Evolutionary conservation across 306 rosid species (phyloP).

Genomic region (Corylus americana): DNA sequence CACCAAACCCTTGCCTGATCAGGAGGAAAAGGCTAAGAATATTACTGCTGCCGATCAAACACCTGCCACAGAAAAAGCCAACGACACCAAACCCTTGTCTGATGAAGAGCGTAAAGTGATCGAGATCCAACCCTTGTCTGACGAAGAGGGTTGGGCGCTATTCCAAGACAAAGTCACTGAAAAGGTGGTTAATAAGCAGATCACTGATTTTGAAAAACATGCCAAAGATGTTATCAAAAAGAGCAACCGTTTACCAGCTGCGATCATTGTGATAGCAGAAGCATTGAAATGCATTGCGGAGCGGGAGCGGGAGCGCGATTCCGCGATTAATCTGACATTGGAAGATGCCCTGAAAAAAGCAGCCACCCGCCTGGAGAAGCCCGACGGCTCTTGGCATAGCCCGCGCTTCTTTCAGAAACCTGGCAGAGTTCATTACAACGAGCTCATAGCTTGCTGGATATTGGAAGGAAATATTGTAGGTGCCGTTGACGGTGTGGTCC

Average conservation of each 20-base stretch:
- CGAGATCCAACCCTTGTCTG: neutral
- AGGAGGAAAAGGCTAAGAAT: too few species aligned
- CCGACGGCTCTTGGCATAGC: constrained; percentile 31
- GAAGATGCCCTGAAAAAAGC: constrained; percentile 23
- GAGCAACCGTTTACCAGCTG: neutral
- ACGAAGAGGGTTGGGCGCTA: neutral
- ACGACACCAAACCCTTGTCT: too few species aligned
- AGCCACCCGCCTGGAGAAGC: neutral
- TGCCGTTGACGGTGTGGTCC: constrained; percentile 6
- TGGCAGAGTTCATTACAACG: constrained; percentile 33
- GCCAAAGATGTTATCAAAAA: neutral
- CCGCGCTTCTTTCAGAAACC: constrained; percentile 13
- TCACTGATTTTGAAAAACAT: neutral
- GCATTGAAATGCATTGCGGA: constrained; percentile 15
- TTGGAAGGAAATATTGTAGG: constrained; percentile 34
- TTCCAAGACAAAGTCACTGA: neutral
- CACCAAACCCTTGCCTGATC: too few species aligned
- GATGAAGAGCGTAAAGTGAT: too few species aligned
- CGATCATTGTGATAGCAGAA: constrained; percentile 10
- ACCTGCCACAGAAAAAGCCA: too few species aligned
- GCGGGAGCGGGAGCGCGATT: neutral
- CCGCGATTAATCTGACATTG: neutral
- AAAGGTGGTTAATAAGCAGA: neutral
- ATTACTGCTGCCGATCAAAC: too few species aligned
- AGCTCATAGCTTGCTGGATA: constrained; percentile 42